A percentile compares a stretch with the other conserved stretches of the same genome.
Evolutionary conservation across 163 green algal species (phyloP).

Genomic region (Chlamydomonas reinhardtii): DNA sequence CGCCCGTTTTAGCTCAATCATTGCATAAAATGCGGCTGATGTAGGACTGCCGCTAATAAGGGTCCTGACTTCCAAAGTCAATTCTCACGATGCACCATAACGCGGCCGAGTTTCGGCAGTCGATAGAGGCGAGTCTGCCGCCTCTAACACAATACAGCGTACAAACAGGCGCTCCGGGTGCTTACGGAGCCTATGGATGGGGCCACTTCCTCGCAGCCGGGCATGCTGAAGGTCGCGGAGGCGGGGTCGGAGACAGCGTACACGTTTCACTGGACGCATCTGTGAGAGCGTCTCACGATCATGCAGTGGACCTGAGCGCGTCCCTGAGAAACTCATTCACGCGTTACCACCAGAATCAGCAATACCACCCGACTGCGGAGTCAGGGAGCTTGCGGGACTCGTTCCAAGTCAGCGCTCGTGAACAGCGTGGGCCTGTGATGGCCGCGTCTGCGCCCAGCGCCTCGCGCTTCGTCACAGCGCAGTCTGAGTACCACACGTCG

Average conservation of each 20-base stretch:
- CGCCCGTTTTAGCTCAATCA: too few species aligned
- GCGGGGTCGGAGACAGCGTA: not conserved
- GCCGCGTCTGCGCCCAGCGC: not conserved
- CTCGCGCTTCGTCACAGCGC: not conserved
- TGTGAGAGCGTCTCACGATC: not conserved
- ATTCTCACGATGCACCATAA: not conserved
- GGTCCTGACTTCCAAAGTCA: too few species aligned
- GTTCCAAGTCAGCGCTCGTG: not conserved
- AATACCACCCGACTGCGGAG: not conserved
- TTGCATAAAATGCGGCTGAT: too few species aligned
- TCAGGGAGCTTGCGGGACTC: not conserved
- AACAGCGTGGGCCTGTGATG: not conserved
- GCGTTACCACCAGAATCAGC: not conserved
- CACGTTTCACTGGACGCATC: not conserved
- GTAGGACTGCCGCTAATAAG: too few species aligned
- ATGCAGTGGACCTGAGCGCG: not conserved
- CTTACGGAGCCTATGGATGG: conserved; percentile 38
- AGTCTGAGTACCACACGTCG: not conserved
- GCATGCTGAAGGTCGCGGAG: not conserved
- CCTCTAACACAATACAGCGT: conserved; percentile 40
- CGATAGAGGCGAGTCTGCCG: conserved; percentile 35
- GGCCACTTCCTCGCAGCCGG: not conserved
- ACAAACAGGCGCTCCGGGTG: conserved; percentile 21
- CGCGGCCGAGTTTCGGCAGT: conserved; percentile 26
- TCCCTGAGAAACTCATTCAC: conserved; percentile 37